phyloP scores from a whole-genome alignment of 192 early-diverging fungal species.

The Backusella circina region DNA sequence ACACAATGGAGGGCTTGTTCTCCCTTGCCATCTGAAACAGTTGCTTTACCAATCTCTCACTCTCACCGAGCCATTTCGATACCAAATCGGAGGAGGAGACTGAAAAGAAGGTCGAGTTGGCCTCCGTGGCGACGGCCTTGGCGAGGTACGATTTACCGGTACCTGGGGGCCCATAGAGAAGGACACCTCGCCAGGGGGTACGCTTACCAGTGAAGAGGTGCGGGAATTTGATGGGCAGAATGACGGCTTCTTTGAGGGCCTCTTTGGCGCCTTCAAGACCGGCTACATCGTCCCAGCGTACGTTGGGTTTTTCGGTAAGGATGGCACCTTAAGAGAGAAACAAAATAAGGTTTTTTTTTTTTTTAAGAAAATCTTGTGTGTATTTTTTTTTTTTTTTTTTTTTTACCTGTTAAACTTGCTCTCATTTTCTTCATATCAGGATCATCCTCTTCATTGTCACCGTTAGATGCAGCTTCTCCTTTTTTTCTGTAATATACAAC shows the following conservation, averaged over 20 bases:
- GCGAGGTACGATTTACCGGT: constrained; percentile 97
- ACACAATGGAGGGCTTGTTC: constrained; percentile 93
- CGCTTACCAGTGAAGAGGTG: constrained; percentile 94
- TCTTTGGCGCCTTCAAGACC: constrained; percentile 95
- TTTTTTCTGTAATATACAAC: constrained; percentile 25
- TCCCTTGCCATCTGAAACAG: constrained; percentile 93
- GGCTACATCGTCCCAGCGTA: constrained; percentile 96
- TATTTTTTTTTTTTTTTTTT: background rate
- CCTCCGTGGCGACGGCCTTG: constrained; percentile 97
- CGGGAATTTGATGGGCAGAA: constrained; percentile 96
- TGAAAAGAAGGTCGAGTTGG: constrained; percentile 93
- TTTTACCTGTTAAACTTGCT: constrained; percentile 50
- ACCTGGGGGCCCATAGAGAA: constrained; percentile 96
- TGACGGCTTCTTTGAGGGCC: constrained; percentile 97
- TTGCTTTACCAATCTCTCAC: constrained; percentile 92
- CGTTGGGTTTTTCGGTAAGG: constrained; percentile 93
- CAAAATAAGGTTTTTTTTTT: background rate
- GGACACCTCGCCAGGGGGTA: constrained; percentile 94
- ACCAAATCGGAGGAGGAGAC: constrained; percentile 97
- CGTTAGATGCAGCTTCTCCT: constrained; percentile 20
- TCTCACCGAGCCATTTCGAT: constrained; percentile 99
- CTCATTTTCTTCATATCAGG: constrained; percentile 79
- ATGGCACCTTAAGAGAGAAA: constrained; percentile 61
- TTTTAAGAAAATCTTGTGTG: too few species aligned
- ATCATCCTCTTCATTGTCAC: constrained; percentile 60